Evolutionary conservation across 257 asterid genomes (phyloP).

Genomic region (Solanum neorickii): DNA sequence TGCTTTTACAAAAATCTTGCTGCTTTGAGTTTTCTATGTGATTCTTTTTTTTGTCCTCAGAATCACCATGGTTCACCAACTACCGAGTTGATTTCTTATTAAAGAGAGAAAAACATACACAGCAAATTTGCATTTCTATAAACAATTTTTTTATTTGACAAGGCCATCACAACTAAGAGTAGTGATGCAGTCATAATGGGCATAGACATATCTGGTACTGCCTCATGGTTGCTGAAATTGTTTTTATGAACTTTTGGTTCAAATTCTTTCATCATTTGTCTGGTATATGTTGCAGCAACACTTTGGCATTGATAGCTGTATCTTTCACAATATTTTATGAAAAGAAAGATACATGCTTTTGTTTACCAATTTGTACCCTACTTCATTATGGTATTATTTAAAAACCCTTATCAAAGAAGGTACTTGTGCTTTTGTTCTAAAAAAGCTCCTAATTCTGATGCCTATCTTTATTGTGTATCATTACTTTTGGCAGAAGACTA

Average conservation of each 20-base stretch:
- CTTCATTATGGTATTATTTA: background rate
- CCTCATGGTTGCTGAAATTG: background rate
- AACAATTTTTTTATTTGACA: background rate
- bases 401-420: background rate
- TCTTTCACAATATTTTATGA: background rate
- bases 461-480: background rate
- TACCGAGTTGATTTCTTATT: background rate
- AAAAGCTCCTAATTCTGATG: background rate
- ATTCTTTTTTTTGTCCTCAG: no score
- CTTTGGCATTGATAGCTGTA: background rate
- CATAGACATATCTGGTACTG: background rate
- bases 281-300: background rate
- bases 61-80: background rate
- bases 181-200: background rate
- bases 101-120: background rate
- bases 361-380: background rate
- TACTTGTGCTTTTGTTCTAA: background rate
- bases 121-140: background rate
- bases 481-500: conserved; percentile 45
- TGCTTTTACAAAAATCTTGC: background rate
- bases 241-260: background rate
- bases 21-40: background rate
- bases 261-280: background rate
- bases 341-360: background rate
- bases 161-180: background rate